These are phyloP conservation scores for Cyclocybe aegerita DNA, from an alignment of 768 basidiomycete genomes.

Conservation along the genomic window DNA sequence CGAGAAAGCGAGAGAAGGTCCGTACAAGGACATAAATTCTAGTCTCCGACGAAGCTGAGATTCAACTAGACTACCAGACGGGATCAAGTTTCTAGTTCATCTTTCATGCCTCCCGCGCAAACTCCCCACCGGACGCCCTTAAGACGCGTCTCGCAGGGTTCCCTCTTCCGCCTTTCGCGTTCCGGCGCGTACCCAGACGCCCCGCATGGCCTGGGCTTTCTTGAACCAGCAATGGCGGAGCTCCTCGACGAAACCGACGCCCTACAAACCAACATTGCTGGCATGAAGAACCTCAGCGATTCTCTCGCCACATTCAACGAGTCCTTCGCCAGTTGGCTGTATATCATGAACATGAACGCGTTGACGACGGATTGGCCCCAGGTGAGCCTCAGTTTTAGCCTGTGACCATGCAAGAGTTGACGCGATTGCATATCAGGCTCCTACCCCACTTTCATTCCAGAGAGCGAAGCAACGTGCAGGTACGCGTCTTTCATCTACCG, in stretches of 20 bases:
- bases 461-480: too few relatives aligned
- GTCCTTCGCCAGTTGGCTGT: slow-evolving; percentile 22
- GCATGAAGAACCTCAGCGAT: neutral
- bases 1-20: too few relatives aligned
- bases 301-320: too few relatives aligned
- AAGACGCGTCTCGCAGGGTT: slow-evolving; percentile 87
- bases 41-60: too few relatives aligned
- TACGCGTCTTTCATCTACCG: neutral
- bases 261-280: slow-evolving; percentile 50
- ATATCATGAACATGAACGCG: slow-evolving; percentile 16
- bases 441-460: too few relatives aligned
- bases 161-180: slow-evolving; percentile 81
- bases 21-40: too few relatives aligned
- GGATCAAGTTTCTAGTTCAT: neutral
- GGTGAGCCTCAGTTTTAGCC: too few relatives aligned
- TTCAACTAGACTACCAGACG: too few relatives aligned
- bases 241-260: slow-evolving; percentile 87
- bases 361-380: slow-evolving; percentile 23
- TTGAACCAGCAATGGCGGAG: slow-evolving; percentile 82
- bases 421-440: too few relatives aligned
- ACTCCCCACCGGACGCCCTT: slow-evolving; percentile 80
- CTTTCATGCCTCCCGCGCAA: slow-evolving; percentile 25
- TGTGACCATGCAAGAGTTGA: too few relatives aligned
- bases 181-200: slow-evolving; percentile 68
- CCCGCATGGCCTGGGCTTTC: slow-evolving; percentile 77